Evolutionary conservation across 257 asterid genomes (phyloP).

Genomic region (Gentiana straminea): DNA sequence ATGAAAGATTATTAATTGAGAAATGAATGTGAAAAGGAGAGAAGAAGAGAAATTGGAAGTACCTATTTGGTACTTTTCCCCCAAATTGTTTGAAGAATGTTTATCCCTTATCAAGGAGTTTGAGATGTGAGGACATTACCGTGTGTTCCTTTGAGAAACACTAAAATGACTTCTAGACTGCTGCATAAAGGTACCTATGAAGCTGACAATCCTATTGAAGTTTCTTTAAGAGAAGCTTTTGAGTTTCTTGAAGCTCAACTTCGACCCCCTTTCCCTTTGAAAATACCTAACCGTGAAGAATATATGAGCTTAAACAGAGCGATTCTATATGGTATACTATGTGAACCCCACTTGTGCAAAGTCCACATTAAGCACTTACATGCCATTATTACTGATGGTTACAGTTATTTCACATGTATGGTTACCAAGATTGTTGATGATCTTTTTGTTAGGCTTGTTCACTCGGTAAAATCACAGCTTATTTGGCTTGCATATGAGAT

Average conservation of each 20-base stretch:
- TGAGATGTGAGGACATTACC: no score
- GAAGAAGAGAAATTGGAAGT: no score
- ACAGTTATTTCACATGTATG: conserved; percentile 39
- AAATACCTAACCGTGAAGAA: conserved; percentile 43
- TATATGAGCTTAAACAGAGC: conserved; percentile 55
- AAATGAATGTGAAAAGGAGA: no score
- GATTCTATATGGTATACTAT: conserved; percentile 48
- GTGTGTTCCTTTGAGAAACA: no score
- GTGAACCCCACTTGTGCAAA: conserved; percentile 37
- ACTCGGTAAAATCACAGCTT: conserved; percentile 43
- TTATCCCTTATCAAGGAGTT: no score
- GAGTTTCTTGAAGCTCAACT: conserved; percentile 35
- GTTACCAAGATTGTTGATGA: conserved; percentile 47
- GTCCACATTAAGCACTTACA: conserved; percentile 69
- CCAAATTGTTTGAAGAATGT: no score
- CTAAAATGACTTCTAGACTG: neutral
- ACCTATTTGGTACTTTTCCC: no score
- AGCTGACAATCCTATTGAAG: conserved; percentile 50
- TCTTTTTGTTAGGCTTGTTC: conserved; percentile 36
- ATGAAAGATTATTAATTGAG: no score
- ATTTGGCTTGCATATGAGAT: conserved; percentile 48
- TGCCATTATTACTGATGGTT: conserved; percentile 56
- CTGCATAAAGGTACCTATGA: conserved; percentile 25
- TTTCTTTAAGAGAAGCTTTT: conserved; percentile 48
- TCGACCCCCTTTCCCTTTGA: conserved; percentile 61